Base-by-base conservation (phyloP, 148 eudicot species). In the Dianthus caryophyllus region DNA sequence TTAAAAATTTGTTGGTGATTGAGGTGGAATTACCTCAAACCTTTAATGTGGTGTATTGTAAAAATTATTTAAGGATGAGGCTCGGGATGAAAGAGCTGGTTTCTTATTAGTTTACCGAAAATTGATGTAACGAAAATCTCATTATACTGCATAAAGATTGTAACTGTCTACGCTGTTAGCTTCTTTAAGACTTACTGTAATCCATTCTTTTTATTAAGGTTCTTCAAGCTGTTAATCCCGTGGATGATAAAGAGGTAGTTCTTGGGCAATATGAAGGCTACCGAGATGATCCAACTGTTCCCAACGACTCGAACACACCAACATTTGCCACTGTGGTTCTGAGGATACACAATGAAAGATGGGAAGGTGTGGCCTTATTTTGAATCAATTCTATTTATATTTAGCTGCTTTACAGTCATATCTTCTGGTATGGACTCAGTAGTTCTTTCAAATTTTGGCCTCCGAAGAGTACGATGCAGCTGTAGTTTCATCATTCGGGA, bases 221-320 rank as follows among this genome's bases (percentile, higher is more conserved):
- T 73, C 96, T 93, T 50, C 90, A 93, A 80, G 82, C 89, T 31
- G 84, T 93, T 31, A 47, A 81, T 58, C 85, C 88, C 9, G 78
- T 93, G 61, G 80, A 80, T 56, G 90, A 89, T 73, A 91, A 93
- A 39, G 98, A 93, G 67, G 96, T 93, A 61, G 92, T 93, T 53
- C 86, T 93, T 62, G 98, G 98, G 65, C 98, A 93, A 73, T 93
- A 93, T 61, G 84, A 93, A 57, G 98, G 98, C 61, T 93, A 93
- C 73, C 80, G 38, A 71, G 88, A 81, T 56, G 98, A 93, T 64
- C 98, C 96, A 70, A 89, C 95, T 27, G 98, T 93, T 73, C 98
- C 98, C 39, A 76, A 84, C 26, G 62, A 81, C 66, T 93, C 98
- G 14, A 87, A 93, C 57, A 93, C 98, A 64, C 98, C 98, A 46